Evolutionary conservation across 257 asterid species (phyloP).

Genomic region (Solanum chiquidenum): DNA sequence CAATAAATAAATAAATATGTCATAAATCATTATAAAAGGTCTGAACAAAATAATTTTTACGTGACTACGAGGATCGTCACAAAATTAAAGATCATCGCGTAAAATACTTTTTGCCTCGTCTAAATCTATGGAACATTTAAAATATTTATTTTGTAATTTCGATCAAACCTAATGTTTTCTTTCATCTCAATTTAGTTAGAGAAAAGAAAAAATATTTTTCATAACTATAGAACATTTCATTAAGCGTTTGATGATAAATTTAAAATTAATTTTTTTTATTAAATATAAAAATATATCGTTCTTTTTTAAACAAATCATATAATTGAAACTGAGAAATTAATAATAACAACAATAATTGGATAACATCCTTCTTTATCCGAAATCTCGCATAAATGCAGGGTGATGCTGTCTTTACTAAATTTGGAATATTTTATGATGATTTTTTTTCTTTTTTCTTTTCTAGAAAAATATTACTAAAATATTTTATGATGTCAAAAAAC

Average conservation of each 20-base stretch:
- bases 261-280: no score
- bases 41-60: not conserved
- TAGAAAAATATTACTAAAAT: not conserved
- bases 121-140: not conserved
- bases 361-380: conserved; percentile 4
- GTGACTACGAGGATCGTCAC: not conserved
- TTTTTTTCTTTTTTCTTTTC: not conserved
- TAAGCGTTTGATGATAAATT: accelerated
- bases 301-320: no score
- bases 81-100: not conserved
- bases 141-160: not conserved
- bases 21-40: not conserved
- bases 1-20: not conserved
- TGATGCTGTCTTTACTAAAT: conserved; percentile 3
- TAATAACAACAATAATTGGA: not conserved
- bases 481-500: not conserved
- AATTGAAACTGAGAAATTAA: not conserved
- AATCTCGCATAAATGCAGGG: conserved; percentile 9
- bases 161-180: not conserved
- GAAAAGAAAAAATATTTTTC: not conserved
- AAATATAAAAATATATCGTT: no score
- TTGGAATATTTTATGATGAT: conserved; percentile 2
- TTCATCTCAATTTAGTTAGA: not conserved
- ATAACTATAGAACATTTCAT: no score
- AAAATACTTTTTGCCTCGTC: not conserved